Conservation (phyloP, 2,329 filamentous ascomycete species). For the Aspergillus sp. region DNA sequence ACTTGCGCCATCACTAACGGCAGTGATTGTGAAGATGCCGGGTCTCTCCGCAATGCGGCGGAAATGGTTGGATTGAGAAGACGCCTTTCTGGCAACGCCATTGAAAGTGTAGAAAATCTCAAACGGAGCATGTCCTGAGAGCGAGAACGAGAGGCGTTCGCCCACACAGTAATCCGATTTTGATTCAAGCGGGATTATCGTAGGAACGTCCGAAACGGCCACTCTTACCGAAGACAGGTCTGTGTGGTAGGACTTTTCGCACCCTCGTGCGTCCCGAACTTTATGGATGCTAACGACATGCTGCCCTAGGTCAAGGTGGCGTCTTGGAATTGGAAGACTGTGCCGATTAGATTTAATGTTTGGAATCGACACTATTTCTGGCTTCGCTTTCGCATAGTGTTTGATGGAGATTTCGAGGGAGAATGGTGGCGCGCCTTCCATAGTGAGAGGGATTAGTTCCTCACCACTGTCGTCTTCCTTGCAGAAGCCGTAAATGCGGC, state of each 20-base stretch:
- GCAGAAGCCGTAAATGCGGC: conserved; percentile 94
- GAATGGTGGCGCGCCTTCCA: conserved; percentile 85
- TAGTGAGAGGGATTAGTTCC: conserved; percentile 81
- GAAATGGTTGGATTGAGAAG: conserved; percentile 72
- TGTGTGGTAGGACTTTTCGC: conserved; percentile 72
- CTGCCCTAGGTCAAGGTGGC: conserved; percentile 81
- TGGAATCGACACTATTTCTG: conserved; percentile 78
- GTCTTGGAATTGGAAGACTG: conserved; percentile 79
- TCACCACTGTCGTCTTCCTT: conserved; percentile 78
- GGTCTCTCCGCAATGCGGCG: conserved; percentile 89
- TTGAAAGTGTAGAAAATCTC: conserved; percentile 91
- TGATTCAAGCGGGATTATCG: conserved; percentile 83
- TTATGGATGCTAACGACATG: conserved; percentile 87
- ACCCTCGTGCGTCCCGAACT: conserved; percentile 83
- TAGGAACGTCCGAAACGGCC: conserved; percentile 87
- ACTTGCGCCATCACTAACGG: conserved; percentile 81
- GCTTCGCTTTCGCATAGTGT: conserved; percentile 76
- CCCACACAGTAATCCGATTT: conserved; percentile 91
- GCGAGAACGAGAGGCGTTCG: conserved; percentile 86
- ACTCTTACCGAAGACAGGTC: conserved; percentile 79
- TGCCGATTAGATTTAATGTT: conserved; percentile 74
- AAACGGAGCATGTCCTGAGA: conserved; percentile 89
- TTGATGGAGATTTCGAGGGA: conserved; percentile 89
- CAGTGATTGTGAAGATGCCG: conserved; percentile 83
- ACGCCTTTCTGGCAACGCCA: conserved; percentile 73